Percentiles rank a stretch among this genome's conserved stretches.
Evolutionary conservation across 2,329 filamentous ascomycete species (phyloP).

Genomic region (Hymenoscyphus linearis): DNA sequence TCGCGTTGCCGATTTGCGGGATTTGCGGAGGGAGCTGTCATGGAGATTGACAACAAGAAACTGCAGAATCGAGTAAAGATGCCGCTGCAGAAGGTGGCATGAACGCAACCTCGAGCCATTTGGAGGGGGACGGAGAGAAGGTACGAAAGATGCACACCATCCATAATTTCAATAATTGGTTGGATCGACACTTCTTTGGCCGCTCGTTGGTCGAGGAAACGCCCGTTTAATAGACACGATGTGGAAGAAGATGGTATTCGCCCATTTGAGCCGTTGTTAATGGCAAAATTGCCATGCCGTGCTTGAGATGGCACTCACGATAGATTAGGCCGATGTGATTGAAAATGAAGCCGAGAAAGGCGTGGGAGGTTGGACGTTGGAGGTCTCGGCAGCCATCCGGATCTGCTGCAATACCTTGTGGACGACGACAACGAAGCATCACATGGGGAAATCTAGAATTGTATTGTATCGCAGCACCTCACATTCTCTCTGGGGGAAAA

Average conservation of each 20-base stretch:
- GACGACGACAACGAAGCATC: slow-evolving; percentile 8
- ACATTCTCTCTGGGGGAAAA: background rate
- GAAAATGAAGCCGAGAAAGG: background rate
- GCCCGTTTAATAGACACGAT: slow-evolving; percentile 11
- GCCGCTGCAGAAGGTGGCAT: background rate
- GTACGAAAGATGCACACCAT: slow-evolving; percentile 6
- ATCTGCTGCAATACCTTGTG: slow-evolving; percentile 1
- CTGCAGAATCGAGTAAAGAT: background rate
- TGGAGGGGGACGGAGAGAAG: background rate
- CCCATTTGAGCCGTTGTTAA: background rate
- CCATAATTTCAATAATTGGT: slow-evolving; percentile 13
- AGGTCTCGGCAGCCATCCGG: slow-evolving; percentile 1
- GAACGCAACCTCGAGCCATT: background rate
- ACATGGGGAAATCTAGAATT: background rate
- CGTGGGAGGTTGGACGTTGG: slow-evolving; percentile 1
- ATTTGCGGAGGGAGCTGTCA: background rate
- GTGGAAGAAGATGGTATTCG: background rate
- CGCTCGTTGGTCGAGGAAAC: slow-evolving; percentile 18
- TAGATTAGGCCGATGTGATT: slow-evolving; percentile 4
- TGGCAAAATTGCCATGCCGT: slow-evolving; percentile 1
- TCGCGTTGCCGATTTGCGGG: background rate
- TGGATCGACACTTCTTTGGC: slow-evolving; percentile 10
- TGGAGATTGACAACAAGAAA: slow-evolving; percentile 1
- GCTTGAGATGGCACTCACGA: slow-evolving; percentile 2
- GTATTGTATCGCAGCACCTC: background rate